Evolutionary conservation across 805 yeast genomes (phyloP).

Genomic region (Nakazawaea wyomingensis): DNA sequence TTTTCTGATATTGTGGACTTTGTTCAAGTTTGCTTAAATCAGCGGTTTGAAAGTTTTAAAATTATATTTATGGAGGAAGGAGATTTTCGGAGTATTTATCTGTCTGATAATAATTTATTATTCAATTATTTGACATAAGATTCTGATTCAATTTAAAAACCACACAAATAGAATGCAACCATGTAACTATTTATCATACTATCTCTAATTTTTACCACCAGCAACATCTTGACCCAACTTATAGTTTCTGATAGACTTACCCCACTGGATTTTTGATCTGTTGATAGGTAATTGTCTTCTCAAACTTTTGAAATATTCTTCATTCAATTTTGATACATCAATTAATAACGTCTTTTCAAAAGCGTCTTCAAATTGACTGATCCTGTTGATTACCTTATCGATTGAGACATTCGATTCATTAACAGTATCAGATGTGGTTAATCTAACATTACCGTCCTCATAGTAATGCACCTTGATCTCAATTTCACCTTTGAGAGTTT

Average conservation of each 20-base stretch:
- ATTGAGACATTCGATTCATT: conserved; percentile 19
- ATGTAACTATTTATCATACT: too few relatives aligned
- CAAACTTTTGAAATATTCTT: conserved; percentile 71
- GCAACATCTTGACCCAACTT: conserved; percentile 79
- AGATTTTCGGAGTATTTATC: too few relatives aligned
- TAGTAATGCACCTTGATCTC: conserved; percentile 80
- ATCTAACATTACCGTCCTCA: conserved; percentile 93
- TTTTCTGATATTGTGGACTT: conserved; percentile 53
- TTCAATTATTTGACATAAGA: too few relatives aligned
- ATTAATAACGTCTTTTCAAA: conserved; percentile 56
- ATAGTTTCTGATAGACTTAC: conserved; percentile 85
- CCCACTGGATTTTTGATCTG: conserved; percentile 91
- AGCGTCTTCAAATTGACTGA: conserved; percentile 51
- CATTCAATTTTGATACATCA: conserved; percentile 69
- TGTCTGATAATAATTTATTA: too few relatives aligned
- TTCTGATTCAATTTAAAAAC: too few relatives aligned
- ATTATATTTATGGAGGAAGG: too few relatives aligned
- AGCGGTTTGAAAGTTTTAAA: too few relatives aligned
- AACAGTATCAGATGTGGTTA: conserved; percentile 42
- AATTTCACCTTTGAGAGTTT: conserved; percentile 46
- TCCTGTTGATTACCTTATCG: conserved; percentile 34
- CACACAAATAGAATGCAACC: too few relatives aligned
- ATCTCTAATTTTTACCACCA: conserved; percentile 28
- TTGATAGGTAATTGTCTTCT: conserved; percentile 92
- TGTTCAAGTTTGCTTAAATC: conserved; percentile 41